Conservation (phyloP, 768 basidiomycete genomes). For the Tylopilus plumbeoviolaceoides region DNA sequence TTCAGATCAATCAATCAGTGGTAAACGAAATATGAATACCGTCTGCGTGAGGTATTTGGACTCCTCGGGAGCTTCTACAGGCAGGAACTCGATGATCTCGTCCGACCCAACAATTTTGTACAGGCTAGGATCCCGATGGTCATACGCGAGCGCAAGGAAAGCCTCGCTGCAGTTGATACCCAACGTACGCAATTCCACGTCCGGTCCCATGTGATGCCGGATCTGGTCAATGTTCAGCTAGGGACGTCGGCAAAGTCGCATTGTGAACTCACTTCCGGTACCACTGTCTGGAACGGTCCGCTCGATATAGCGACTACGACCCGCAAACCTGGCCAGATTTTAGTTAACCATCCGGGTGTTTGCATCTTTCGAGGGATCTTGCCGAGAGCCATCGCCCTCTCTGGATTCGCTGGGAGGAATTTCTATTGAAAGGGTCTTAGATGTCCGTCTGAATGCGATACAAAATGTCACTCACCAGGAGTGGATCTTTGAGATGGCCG, state of each 20-base stretch:
- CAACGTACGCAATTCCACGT: conserved; percentile 18
- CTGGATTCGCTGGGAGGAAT: conserved; percentile 15
- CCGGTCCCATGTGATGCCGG: conserved; percentile 13
- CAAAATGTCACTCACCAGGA: background rate
- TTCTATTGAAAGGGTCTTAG: background rate
- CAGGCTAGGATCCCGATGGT: conserved; percentile 19
- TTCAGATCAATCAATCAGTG: background rate
- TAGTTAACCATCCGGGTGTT: conserved; percentile 18
- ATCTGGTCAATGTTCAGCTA: conserved; percentile 6
- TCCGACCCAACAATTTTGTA: conserved; percentile 24
- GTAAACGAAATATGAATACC: background rate
- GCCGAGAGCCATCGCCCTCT: conserved; percentile 17
- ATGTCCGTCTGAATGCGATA: background rate
- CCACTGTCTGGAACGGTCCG: conserved; percentile 20
- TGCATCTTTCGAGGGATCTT: conserved; percentile 1
- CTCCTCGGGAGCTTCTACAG: conserved; percentile 19
- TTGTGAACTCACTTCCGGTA: conserved; percentile 14
- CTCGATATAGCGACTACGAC: conserved; percentile 19
- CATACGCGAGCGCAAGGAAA: conserved; percentile 21
- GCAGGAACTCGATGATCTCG: conserved; percentile 22
- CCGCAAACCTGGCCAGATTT: conserved; percentile 17
- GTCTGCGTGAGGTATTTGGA: conserved; percentile 16
- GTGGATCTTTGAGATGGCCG: conserved; percentile 12
- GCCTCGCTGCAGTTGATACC: conserved; percentile 24
- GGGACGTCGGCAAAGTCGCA: background rate